phyloP scores from a whole-genome alignment of 2,329 filamentous ascomycete species.

The Xylaria hypoxylon region DNA sequence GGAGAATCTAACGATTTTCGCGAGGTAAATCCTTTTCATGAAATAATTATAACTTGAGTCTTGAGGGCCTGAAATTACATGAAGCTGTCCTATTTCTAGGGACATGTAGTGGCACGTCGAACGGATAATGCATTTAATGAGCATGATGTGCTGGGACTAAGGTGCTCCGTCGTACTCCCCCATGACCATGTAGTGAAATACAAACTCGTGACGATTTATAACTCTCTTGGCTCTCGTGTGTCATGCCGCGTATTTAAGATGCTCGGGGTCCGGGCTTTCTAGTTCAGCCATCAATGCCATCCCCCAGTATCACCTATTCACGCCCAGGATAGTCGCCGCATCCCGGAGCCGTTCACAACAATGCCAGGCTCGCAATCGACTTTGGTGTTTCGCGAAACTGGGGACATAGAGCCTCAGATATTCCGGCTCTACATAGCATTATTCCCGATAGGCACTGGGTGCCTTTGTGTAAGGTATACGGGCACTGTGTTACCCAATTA shows the following conservation, averaged over 20 bases:
- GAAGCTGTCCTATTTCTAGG: neutral
- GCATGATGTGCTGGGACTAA: too few relatives aligned
- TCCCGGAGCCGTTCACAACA: neutral
- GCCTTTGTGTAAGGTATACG: constrained; percentile 10
- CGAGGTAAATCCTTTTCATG: too few relatives aligned
- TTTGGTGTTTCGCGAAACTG: neutral
- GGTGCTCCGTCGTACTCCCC: neutral
- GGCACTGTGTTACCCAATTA: too few relatives aligned
- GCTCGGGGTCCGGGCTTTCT: neutral
- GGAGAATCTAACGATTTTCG: too few relatives aligned
- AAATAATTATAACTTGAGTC: too few relatives aligned
- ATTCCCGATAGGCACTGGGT: constrained; percentile 8
- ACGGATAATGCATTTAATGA: neutral
- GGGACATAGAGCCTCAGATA: neutral
- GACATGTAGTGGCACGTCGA: neutral
- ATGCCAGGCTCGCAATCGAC: neutral
- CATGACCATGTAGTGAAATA: neutral
- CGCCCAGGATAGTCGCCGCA: neutral
- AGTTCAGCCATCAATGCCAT: neutral
- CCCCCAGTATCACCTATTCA: neutral
- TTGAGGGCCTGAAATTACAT: too few relatives aligned
- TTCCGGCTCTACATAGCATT: constrained; percentile 20
- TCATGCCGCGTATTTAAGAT: neutral
- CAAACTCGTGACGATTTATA: neutral
- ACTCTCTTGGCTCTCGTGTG: too few relatives aligned